These are phyloP conservation scores for Curvularia verruculosa DNA, from an alignment of 2,329 filamentous ascomycete genomes.

Conservation along the genomic window DNA sequence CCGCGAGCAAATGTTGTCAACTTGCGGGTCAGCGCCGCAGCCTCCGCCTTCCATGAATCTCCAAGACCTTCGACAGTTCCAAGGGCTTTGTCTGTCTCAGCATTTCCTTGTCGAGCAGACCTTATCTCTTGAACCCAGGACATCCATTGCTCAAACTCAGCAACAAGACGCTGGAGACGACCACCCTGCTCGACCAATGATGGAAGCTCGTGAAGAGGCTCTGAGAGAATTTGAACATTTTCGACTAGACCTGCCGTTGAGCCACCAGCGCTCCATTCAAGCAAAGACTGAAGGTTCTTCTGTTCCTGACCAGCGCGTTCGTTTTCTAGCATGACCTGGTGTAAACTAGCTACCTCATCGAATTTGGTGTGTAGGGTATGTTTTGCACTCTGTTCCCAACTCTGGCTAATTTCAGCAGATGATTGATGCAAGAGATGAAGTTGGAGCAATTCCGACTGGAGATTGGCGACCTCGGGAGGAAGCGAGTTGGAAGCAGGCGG, in stretches of 20 bases:
- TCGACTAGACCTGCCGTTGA: conserved; percentile 39
- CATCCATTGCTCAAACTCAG: conserved; percentile 44
- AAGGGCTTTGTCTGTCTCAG: conserved; percentile 12
- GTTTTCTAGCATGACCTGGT: conserved; percentile 44
- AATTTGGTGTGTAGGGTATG: conserved; percentile 40
- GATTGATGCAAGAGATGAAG: conserved; percentile 45
- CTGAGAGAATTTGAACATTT: conserved; percentile 46
- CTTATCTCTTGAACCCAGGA: conserved; percentile 38
- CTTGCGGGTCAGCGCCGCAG: conserved; percentile 43
- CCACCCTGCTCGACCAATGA: conserved; percentile 42
- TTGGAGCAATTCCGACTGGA: conserved; percentile 50
- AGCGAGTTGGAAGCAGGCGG: conserved; percentile 27
- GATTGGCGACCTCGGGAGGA: conserved; percentile 36
- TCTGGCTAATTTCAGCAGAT: conserved; percentile 26
- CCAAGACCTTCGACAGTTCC: conserved; percentile 39
- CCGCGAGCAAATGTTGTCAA: conserved; percentile 41
- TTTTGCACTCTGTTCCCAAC: conserved; percentile 46
- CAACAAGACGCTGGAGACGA: conserved; percentile 38
- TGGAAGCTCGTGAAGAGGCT: conserved; percentile 46
- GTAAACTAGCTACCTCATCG: conserved; percentile 45
- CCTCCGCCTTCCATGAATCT: conserved; percentile 45
- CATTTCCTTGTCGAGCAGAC: conserved; percentile 22
- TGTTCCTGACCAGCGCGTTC: conserved; percentile 47
- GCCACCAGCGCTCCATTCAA: conserved; percentile 42
- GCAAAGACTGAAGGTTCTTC: conserved; percentile 45